phyloP scores from a whole-genome alignment of 2,329 filamentous ascomycete genomes.

The Calonectria crousiana region DNA sequence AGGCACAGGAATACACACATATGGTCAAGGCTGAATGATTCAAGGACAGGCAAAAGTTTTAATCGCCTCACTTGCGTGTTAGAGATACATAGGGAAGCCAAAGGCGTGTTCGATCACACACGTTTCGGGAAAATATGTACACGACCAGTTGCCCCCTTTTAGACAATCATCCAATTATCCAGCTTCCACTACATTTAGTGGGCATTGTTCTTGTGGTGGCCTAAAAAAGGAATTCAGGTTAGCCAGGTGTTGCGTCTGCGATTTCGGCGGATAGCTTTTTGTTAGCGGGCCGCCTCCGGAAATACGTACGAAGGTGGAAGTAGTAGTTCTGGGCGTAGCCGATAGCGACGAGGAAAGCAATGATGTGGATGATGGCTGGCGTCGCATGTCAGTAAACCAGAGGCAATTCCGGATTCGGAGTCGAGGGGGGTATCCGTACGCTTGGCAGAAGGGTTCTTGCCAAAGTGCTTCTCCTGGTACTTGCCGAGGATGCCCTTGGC shows the following conservation, averaged over 20 bases:
- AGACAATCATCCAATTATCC: slow-evolving; percentile 40
- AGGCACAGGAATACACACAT: neutral
- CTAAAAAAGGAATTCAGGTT: slow-evolving; percentile 60
- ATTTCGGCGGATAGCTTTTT: neutral
- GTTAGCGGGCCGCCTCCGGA: neutral
- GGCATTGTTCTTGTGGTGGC: slow-evolving; percentile 99
- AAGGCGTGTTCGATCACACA: slow-evolving; percentile 52
- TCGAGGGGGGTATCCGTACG: slow-evolving; percentile 70
- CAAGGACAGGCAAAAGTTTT: neutral
- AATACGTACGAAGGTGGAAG: slow-evolving; percentile 94
- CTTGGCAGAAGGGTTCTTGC: slow-evolving; percentile 88
- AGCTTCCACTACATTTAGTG: slow-evolving; percentile 72
- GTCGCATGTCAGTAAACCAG: slow-evolving; percentile 29
- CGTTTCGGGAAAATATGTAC: slow-evolving; percentile 57
- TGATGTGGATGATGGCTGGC: slow-evolving; percentile 87
- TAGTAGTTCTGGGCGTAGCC: slow-evolving; percentile 99
- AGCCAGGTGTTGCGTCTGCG: slow-evolving; percentile 23
- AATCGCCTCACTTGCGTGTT: slow-evolving; percentile 44
- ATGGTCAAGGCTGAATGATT: neutral
- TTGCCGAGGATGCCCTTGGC: slow-evolving; percentile 84
- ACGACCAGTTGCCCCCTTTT: slow-evolving; percentile 47
- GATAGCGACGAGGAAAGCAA: slow-evolving; percentile 81
- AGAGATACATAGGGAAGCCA: slow-evolving; percentile 52
- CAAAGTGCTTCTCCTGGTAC: slow-evolving; percentile 95
- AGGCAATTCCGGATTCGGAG: neutral